phyloP scores from a whole-genome alignment of 345 rosid species.

The Lenwebbia sp. region DNA sequence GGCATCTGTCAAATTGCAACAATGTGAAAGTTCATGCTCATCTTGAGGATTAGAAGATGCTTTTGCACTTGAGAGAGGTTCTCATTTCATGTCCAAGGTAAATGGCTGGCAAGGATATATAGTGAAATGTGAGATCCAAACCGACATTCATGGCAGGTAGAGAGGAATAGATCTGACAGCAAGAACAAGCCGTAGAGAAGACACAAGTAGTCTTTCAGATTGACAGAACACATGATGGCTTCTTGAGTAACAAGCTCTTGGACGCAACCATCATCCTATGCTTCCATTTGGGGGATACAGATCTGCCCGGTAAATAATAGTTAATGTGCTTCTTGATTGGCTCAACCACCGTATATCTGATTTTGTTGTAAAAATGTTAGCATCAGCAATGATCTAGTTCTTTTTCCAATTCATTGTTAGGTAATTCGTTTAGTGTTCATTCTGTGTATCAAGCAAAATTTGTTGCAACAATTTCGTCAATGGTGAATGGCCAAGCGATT shows the following conservation, averaged over 20 bases:
- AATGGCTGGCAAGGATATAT: not conserved
- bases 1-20: not conserved
- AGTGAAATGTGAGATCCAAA: not conserved
- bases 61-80: not conserved
- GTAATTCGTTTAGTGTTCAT: not conserved
- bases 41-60: not conserved
- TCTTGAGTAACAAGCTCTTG: not conserved
- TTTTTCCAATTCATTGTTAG: not conserved
- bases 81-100: not conserved
- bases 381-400: not conserved
- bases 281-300: not conserved
- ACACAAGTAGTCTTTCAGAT: not conserved
- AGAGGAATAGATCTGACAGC: not conserved
- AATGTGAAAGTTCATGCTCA: not conserved
- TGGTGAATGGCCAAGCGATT: not conserved
- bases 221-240: not conserved
- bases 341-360: not conserved
- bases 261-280: not conserved
- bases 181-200: not conserved
- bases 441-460: not conserved
- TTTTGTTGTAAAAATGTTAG: not conserved
- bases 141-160: not conserved
- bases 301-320: not conserved
- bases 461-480: not conserved
- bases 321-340: not conserved